These are phyloP conservation scores for Hansenula lynferdii DNA, from an alignment of 1,139 yeast species.

Conservation along the genomic window DNA sequence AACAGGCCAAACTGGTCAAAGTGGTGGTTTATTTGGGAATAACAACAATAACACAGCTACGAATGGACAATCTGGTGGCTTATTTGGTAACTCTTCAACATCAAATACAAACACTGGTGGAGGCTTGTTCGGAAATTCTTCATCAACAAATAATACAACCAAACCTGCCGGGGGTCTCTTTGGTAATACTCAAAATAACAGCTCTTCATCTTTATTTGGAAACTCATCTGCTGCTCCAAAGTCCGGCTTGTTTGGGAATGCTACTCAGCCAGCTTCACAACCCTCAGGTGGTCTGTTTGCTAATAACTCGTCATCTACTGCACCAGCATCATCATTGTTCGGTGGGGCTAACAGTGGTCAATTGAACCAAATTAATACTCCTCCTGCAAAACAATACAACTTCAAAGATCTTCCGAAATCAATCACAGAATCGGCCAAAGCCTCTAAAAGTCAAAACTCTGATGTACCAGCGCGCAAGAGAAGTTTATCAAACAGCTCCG, in stretches of 20 bases:
- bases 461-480: conserved; percentile 16
- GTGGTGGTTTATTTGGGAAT: conserved; percentile 21
- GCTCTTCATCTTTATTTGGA: conserved; percentile 9
- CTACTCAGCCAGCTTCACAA: neutral
- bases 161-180: too few relatives aligned
- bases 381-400: conserved; percentile 20
- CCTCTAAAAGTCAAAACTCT: conserved; percentile 10
- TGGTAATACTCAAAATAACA: too few relatives aligned
- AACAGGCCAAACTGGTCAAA: conserved; percentile 3
- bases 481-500: conserved; percentile 15
- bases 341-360: conserved; percentile 9
- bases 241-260: conserved; percentile 14
- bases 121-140: neutral
- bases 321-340: conserved; percentile 17
- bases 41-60: conserved; percentile 8
- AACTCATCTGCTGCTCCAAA: conserved; percentile 6
- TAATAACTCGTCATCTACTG: neutral
- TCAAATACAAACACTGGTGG: neutral
- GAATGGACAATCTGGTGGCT: conserved; percentile 7
- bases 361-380: conserved; percentile 9
- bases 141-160: neutral
- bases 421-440: conserved; percentile 26
- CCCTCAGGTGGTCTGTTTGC: conserved; percentile 9
- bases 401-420: conserved; percentile 34
- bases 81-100: conserved; percentile 13